Conservation (phyloP, 1,284 basidiomycete species). For the Sphaerobolus stellatus region DNA sequence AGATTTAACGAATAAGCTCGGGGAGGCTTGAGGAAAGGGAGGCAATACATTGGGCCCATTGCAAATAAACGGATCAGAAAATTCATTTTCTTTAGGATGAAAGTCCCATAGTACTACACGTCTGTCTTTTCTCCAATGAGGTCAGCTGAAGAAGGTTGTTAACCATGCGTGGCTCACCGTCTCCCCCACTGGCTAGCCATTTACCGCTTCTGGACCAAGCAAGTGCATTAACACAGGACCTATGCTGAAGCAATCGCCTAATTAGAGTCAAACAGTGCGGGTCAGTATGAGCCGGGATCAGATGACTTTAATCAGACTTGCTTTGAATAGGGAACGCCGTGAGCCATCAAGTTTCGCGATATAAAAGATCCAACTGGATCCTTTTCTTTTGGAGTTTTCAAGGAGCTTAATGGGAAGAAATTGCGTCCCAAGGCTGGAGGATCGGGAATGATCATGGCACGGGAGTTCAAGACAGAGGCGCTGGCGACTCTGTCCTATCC, state of each 20-base stretch:
- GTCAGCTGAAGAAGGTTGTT: background rate
- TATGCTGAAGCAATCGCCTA: conserved; percentile 61
- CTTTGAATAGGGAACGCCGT: conserved; percentile 9
- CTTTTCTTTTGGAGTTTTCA: background rate
- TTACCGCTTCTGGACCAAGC: conserved; percentile 62
- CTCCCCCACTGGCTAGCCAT: conserved; percentile 75
- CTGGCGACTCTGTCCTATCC: too few relatives aligned
- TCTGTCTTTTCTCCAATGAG: too few relatives aligned
- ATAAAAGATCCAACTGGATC: background rate
- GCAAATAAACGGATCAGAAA: conserved; percentile 45
- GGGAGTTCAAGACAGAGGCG: too few relatives aligned
- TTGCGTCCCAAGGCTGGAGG: too few relatives aligned
- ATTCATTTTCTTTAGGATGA: conserved; percentile 54
- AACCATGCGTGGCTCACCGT: conserved; percentile 47
- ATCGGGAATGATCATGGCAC: too few relatives aligned
- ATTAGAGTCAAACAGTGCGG: too few relatives aligned
- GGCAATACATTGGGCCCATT: conserved; percentile 30
- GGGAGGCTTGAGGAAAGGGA: background rate
- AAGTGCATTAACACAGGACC: conserved; percentile 71
- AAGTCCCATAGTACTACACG: conserved; percentile 68
- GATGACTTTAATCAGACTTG: too few relatives aligned
- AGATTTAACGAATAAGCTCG: background rate
- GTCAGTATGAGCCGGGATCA: background rate
- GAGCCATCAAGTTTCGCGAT: background rate
- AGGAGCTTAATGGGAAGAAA: too few relatives aligned